A percentile compares a stretch with the other conserved stretches of the same genome.
These are phyloP conservation scores for Narthecium ossifragum DNA, from an alignment of 106 monocot genomes.

Conservation along the genomic window DNA sequence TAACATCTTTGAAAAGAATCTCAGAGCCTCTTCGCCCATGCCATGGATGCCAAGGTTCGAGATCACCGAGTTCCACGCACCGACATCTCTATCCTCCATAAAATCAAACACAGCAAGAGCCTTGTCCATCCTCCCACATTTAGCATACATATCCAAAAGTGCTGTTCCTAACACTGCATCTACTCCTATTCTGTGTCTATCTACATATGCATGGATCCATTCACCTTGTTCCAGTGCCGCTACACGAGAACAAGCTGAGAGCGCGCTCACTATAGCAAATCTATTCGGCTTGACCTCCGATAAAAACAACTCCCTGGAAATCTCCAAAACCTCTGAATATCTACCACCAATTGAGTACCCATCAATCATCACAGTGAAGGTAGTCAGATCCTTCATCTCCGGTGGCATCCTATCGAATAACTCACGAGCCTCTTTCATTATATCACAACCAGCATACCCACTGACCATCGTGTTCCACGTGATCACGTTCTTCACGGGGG, in stretches of 20 bases:
- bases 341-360: neutral
- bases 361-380: conserved; percentile 1
- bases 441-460: neutral
- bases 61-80: neutral
- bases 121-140: neutral
- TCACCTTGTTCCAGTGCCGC: conserved; percentile 1
- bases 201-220: neutral
- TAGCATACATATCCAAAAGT: neutral
- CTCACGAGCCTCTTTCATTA: neutral
- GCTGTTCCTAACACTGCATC: neutral
- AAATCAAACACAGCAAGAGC: neutral
- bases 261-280: neutral
- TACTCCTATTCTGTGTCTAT: neutral
- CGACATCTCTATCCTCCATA: conserved; percentile 1
- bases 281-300: neutral
- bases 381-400: neutral
- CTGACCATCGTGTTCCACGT: conserved; percentile 18
- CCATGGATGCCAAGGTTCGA: neutral
- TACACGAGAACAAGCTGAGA: neutral
- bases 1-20: neutral
- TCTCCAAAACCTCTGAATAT: neutral
- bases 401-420: neutral
- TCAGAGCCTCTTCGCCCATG: neutral
- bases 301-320: neutral
- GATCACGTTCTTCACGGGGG: conserved; percentile 4